These are phyloP conservation scores for Colletotrichum liriopes DNA, from an alignment of 2,329 filamentous ascomycete genomes.

Conservation along the genomic window DNA sequence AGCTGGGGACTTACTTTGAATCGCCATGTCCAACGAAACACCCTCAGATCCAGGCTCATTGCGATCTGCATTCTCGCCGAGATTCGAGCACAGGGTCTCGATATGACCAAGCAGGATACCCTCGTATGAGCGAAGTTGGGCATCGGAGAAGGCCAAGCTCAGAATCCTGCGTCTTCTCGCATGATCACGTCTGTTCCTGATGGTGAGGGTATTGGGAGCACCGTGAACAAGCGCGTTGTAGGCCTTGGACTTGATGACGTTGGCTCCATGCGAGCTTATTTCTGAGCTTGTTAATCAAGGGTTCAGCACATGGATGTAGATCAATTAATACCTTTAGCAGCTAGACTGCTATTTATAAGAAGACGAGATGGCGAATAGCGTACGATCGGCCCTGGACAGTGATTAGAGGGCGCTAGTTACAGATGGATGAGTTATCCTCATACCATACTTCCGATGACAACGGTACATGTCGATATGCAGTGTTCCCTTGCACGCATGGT, in stretches of 20 bases:
- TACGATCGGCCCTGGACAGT: constrained; percentile 44
- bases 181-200: constrained; percentile 27
- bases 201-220: constrained; percentile 39
- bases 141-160: constrained; percentile 47
- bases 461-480: constrained; percentile 53
- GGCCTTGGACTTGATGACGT: constrained; percentile 44
- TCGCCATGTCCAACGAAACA: too few species aligned
- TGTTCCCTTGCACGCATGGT: constrained; percentile 55
- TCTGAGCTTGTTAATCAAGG: too few species aligned
- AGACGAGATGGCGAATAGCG: constrained; percentile 49
- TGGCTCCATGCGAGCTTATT: constrained; percentile 38
- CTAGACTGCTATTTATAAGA: constrained; percentile 39
- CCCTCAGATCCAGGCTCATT: too few species aligned
- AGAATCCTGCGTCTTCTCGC: constrained; percentile 42
- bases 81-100: constrained; percentile 36
- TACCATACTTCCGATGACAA: constrained; percentile 55
- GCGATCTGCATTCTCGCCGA: too few species aligned
- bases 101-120: constrained; percentile 46
- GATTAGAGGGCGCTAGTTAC: too few species aligned
- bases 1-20: too few species aligned
- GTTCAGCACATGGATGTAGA: too few species aligned
- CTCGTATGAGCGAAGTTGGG: constrained; percentile 44
- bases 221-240: constrained; percentile 39
- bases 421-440: too few species aligned
- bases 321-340: constrained; percentile 39